Conservation (phyloP, 2,329 filamentous ascomycete species). For the Aspergillus sergii region DNA sequence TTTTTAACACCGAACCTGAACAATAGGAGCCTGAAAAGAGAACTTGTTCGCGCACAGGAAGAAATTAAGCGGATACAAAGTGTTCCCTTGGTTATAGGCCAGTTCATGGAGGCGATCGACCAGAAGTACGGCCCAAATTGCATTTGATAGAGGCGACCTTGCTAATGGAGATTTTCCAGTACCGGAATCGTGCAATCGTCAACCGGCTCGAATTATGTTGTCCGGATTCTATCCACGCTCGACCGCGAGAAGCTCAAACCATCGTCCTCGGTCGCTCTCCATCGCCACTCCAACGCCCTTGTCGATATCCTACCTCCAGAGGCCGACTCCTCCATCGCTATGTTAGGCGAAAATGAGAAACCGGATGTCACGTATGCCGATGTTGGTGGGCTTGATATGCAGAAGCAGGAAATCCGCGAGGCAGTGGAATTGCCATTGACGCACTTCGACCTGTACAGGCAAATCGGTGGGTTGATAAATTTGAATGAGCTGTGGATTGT, state of each 20-base stretch:
- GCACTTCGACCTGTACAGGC: conserved; percentile 97
- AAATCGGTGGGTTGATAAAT: conserved; percentile 68
- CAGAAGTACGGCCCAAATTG: conserved; percentile 72
- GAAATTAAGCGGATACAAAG: conserved; percentile 99
- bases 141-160: background rate
- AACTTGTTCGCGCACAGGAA: conserved; percentile 95
- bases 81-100: conserved; percentile 94
- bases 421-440: conserved; percentile 95
- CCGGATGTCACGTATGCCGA: conserved; percentile 97
- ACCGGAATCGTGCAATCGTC: conserved; percentile 98
- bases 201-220: conserved; percentile 97
- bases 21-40: conserved; percentile 85
- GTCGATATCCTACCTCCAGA: conserved; percentile 99
- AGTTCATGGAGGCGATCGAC: conserved; percentile 99
- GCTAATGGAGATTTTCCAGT: conserved; percentile 50
- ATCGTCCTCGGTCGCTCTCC: conserved; percentile 93
- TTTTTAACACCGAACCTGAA: conserved; percentile 14
- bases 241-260: conserved; percentile 98
- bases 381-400: conserved; percentile 97
- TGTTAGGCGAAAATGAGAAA: conserved; percentile 96
- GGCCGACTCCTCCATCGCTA: conserved; percentile 97
- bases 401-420: conserved; percentile 98
- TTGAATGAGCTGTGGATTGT: background rate
- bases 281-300: conserved; percentile 96
- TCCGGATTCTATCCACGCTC: conserved; percentile 95